Base-by-base conservation (phyloP, 345 rosid genomes). In the Syzygium aromaticum region DNA sequence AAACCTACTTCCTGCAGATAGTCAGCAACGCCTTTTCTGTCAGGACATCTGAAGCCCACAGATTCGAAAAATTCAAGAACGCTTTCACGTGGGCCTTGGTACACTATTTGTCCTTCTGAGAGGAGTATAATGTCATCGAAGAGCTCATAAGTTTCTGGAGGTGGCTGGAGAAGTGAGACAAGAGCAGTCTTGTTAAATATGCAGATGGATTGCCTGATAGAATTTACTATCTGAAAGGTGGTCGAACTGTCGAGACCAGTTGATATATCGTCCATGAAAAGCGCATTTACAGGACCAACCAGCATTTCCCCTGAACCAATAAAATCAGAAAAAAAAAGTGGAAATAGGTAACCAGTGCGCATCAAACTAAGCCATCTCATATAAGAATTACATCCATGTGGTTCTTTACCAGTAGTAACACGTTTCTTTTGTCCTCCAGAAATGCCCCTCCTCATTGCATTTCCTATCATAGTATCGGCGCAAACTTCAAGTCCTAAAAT, bases 191-290 rank as follows among this genome's bases (percentile, higher is more conserved):
- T 90, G 64, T 88, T 89, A 14, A 90, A 85, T 86, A 93, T 89
- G 88, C 89, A 92, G 25, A 93, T 92, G 40, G 90, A 88, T 17
- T 93, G 96, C 89, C 89, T 92, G 63, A 94, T 90, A 61, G 88
- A 93, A 63, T 93, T 86, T 25, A 92, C 91, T 40, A 93, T 93
- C 88, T 93, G 95, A 86, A 93, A 92, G 43, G 94, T 92, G 84
- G 95, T 93, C 30, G 94, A 90, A 88, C 95, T 94, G 87, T 94
- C 96, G 30, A 94, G 90, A 21, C 95, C 95, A 10, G 93, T 94
- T 5, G 94, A 92, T 87, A 94, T 92, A 84, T 92, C 92, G 89
- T 94, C 94, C 96, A 93, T 93, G 87, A 93, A 92, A 59, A 94
- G 87, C 43, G 90, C 91, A n/a, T 87, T 92, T 16, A 87, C 89